A percentile compares a stretch with the other conserved stretches of the same genome.
phyloP scores from a whole-genome alignment of 352 stramenopile genomes.

The Globisporangium yorkense region DNA sequence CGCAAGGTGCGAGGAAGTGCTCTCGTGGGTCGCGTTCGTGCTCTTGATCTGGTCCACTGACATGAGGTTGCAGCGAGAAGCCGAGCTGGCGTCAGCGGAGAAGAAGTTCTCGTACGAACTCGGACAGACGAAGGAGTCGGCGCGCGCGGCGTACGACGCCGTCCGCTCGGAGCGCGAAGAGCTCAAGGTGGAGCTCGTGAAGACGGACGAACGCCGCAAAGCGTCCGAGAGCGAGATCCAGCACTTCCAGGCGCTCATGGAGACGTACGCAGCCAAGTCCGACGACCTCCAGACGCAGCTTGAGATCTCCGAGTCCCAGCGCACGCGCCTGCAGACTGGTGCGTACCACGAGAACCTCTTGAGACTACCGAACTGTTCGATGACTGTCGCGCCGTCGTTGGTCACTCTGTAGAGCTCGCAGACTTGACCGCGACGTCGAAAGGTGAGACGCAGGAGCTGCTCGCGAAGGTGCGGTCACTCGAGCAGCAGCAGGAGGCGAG shows the following conservation, averaged over 20 bases:
- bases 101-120: slow-evolving; percentile 74
- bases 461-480: slow-evolving; percentile 21
- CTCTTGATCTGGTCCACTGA: not conserved
- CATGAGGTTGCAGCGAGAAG: slow-evolving; percentile 23
- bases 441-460: slow-evolving; percentile 23
- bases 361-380: no score
- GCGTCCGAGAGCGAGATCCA: slow-evolving; percentile 36
- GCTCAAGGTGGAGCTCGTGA: slow-evolving; percentile 49
- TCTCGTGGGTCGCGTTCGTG: not conserved
- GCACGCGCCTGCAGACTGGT: slow-evolving; percentile 28
- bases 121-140: slow-evolving; percentile 58
- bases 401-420: slow-evolving; percentile 28
- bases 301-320: slow-evolving; percentile 37
- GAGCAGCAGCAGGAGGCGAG: slow-evolving; percentile 21
- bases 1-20: slow-evolving; percentile 31
- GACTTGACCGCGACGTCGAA: slow-evolving; percentile 26
- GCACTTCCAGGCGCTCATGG: slow-evolving; percentile 42
- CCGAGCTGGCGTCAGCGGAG: slow-evolving; percentile 36
- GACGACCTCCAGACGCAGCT: slow-evolving; percentile 48
- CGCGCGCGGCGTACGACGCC: slow-evolving; percentile 55
- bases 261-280: slow-evolving; percentile 45
- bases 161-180: slow-evolving; percentile 53
- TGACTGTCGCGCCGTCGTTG: not conserved
- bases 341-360: not conserved
- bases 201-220: slow-evolving; percentile 37